Percentiles rank a stretch among this genome's conserved stretches.
These are phyloP conservation scores for Phialophora tarda DNA, from an alignment of 2,329 filamentous ascomycete genomes.

Conservation along the genomic window DNA sequence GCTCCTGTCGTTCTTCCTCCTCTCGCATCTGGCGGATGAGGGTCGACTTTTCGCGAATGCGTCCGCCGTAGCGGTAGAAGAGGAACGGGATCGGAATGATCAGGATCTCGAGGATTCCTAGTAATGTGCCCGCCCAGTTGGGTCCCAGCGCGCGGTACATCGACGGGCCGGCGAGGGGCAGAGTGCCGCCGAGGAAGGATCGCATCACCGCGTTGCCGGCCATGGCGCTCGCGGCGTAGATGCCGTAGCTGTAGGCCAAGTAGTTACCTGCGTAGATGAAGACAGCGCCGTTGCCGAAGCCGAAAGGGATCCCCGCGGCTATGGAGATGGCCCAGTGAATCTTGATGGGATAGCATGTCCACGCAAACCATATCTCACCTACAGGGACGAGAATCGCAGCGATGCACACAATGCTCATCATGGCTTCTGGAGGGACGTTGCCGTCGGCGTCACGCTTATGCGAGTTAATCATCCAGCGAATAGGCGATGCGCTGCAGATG, in stretches of 20 bases:
- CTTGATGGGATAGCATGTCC: slow-evolving; percentile 77
- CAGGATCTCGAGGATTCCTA: slow-evolving; percentile 73
- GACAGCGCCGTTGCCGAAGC: slow-evolving; percentile 73
- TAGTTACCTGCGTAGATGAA: slow-evolving; percentile 88
- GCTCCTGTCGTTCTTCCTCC: slow-evolving; percentile 56
- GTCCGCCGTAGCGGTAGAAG: slow-evolving; percentile 69
- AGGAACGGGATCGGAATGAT: slow-evolving; percentile 80
- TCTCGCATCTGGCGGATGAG: slow-evolving; percentile 64
- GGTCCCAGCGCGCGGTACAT: slow-evolving; percentile 74
- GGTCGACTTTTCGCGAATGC: slow-evolving; percentile 61
- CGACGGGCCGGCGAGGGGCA: slow-evolving; percentile 74
- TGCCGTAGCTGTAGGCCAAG: slow-evolving; percentile 76
- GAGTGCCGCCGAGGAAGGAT: slow-evolving; percentile 73
- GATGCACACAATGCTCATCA: slow-evolving; percentile 78
- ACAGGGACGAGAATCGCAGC: slow-evolving; percentile 74
- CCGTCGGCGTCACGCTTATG: slow-evolving; percentile 77
- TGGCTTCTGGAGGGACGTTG: slow-evolving; percentile 78
- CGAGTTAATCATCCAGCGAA: slow-evolving; percentile 76
- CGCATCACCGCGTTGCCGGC: slow-evolving; percentile 79
- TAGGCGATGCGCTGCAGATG: slow-evolving; percentile 67
- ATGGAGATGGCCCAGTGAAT: slow-evolving; percentile 86
- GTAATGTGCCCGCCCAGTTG: slow-evolving; percentile 78
- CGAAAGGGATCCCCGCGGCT: slow-evolving; percentile 78
- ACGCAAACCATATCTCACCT: slow-evolving; percentile 85
- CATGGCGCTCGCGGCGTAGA: slow-evolving; percentile 80